A percentile compares a stretch with the other conserved stretches of the same genome.
These are phyloP conservation scores for Podaxis sp. DNA, from an alignment of 768 basidiomycete genomes.

Conservation along the genomic window DNA sequence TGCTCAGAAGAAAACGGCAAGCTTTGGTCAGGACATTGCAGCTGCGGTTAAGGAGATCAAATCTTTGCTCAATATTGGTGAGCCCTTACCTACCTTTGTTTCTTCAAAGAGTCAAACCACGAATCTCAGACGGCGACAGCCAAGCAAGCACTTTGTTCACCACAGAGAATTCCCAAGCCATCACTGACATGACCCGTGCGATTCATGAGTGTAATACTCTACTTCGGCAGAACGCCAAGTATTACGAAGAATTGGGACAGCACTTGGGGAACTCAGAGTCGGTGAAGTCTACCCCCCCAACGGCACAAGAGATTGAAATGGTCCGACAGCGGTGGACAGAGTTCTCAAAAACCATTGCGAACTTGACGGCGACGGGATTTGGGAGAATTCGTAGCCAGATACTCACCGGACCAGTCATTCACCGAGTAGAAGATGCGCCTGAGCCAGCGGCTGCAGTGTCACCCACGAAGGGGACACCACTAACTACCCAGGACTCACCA, in stretches of 20 bases:
- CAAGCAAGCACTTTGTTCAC: not conserved
- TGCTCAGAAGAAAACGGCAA: no score
- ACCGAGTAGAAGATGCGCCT: no score
- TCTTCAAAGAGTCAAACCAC: not conserved
- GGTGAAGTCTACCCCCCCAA: not conserved
- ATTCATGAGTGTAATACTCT: not conserved
- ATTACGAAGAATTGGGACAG: not conserved
- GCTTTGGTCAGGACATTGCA: no score
- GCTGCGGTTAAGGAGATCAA: no score
- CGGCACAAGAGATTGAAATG: not conserved
- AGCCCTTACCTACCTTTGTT: no score
- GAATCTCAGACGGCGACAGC: not conserved
- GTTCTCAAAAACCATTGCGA: not conserved
- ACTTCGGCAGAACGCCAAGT: not conserved
- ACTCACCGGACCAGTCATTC: no score
- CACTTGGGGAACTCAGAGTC: not conserved
- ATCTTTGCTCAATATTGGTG: no score
- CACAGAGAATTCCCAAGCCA: not conserved
- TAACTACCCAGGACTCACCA: no score
- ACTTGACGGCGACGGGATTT: not conserved
- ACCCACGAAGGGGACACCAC: no score
- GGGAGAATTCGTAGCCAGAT: no score
- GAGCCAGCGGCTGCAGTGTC: no score
- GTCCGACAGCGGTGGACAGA: not conserved
- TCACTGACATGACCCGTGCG: not conserved